Evolutionary conservation across 129 eudicot species (phyloP).

Genomic region (Centaurea solstitialis): DNA sequence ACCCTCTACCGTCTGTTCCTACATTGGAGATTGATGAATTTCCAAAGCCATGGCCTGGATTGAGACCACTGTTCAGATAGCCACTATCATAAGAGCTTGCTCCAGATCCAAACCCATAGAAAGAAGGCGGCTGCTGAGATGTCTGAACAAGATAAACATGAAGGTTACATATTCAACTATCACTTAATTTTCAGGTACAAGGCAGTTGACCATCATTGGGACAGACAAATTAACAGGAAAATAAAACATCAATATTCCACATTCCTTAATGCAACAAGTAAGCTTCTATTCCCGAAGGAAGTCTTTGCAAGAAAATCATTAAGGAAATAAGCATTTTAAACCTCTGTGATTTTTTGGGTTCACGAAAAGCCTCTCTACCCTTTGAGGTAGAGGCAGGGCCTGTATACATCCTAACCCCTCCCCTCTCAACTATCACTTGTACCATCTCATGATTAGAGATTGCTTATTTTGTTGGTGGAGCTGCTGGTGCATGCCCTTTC

Average conservation of each 20-base stretch:
- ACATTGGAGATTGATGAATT: constrained; percentile 5
- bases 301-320: neutral
- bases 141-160: constrained; percentile 10
- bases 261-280: neutral
- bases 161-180: neutral
- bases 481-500: no score
- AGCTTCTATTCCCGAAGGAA: neutral
- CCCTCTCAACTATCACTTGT: no score
- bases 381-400: no score
- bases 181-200: constrained; percentile 5
- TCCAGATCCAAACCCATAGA: constrained; percentile 27
- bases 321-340: neutral
- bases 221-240: neutral
- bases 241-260: neutral
- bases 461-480: no score
- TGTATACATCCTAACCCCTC: no score
- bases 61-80: constrained; percentile 8
- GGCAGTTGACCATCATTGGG: neutral
- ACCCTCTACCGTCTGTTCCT: constrained; percentile 21
- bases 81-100: constrained; percentile 20
- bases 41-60: constrained; percentile 11
- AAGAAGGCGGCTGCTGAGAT: constrained; percentile 31
- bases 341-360: neutral
- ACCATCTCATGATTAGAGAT: no score
- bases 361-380: no score